These are phyloP conservation scores for Keithomyces neogunnii DNA, from an alignment of 2,329 filamentous ascomycete genomes.

Conservation along the genomic window DNA sequence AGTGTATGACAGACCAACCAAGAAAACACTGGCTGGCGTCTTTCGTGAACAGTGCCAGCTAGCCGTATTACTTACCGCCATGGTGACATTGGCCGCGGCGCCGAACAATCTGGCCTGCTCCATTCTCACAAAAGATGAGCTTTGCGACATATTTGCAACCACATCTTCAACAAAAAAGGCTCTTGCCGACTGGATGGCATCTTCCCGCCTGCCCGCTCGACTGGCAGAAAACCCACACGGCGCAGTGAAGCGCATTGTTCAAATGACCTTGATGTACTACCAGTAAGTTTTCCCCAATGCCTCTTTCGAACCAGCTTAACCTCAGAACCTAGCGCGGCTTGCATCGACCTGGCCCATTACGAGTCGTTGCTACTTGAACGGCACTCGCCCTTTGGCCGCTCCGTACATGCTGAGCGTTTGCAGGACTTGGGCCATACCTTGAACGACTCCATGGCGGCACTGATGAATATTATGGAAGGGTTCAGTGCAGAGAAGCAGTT, in stretches of 20 bases:
- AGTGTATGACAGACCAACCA: neutral
- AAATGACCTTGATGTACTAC: slow-evolving; percentile 1
- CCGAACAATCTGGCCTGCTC: neutral
- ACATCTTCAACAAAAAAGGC: slow-evolving; percentile 1
- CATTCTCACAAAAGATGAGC: neutral
- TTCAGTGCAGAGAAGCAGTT: neutral
- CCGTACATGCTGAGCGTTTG: neutral
- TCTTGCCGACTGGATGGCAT: slow-evolving; percentile 1
- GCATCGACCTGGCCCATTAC: neutral
- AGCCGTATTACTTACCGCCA: neutral
- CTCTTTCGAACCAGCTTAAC: neutral
- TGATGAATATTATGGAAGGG: neutral
- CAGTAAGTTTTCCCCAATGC: neutral
- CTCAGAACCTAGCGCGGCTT: neutral
- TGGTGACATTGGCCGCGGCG: neutral
- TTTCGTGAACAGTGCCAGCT: slow-evolving; percentile 1
- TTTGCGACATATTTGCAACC: neutral
- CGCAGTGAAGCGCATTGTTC: neutral
- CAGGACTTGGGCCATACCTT: neutral
- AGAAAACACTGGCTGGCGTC: neutral
- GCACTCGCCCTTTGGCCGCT: neutral
- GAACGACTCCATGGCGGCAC: neutral
- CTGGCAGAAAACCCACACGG: neutral
- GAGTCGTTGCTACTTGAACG: neutral
- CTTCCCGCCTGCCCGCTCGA: neutral